Conservation (phyloP, 495 filamentous ascomycete genomes). For the Lichina pygmaea region DNA sequence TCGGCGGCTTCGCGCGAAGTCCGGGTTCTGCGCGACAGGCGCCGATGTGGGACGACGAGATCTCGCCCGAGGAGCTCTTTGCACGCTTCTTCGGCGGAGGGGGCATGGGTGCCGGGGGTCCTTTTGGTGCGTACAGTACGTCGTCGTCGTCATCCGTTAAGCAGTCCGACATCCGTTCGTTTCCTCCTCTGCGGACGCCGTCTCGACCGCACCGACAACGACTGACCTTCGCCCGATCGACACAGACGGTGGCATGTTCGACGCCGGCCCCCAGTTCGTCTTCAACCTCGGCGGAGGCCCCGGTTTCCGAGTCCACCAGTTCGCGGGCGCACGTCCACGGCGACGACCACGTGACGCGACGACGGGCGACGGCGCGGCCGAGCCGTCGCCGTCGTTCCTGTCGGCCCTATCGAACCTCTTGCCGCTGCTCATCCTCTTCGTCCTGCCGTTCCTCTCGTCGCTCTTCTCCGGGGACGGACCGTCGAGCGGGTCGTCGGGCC, state of each 20-base stretch:
- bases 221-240: constrained; percentile 3
- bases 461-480: constrained; percentile 25
- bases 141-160: neutral
- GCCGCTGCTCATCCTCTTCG: constrained; percentile 66
- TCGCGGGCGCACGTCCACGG: constrained; percentile 41
- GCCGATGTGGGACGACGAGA: constrained; percentile 60
- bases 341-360: constrained; percentile 42
- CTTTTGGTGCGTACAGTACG: constrained; percentile 40
- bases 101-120: constrained; percentile 19
- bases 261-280: constrained; percentile 58
- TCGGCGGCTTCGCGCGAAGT: constrained; percentile 23
- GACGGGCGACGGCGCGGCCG: constrained; percentile 13
- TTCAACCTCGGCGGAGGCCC: constrained; percentile 76
- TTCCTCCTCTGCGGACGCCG: neutral
- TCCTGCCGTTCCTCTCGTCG: constrained; percentile 63
- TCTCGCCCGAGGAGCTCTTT: constrained; percentile 91
- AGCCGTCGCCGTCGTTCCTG: constrained; percentile 19
- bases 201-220: no score
- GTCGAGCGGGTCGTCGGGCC: constrained; percentile 19
- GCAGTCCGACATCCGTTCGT: neutral
- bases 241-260: constrained; percentile 24
- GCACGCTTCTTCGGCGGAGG: constrained; percentile 78
- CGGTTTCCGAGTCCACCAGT: constrained; percentile 64
- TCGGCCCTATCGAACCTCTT: constrained; percentile 34
- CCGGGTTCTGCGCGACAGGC: constrained; percentile 16